Percentiles rank a stretch among this genome's conserved stretches.
Conservation (phyloP, 805 yeast genomes). For the Zygosaccharomyces lentus region DNA sequence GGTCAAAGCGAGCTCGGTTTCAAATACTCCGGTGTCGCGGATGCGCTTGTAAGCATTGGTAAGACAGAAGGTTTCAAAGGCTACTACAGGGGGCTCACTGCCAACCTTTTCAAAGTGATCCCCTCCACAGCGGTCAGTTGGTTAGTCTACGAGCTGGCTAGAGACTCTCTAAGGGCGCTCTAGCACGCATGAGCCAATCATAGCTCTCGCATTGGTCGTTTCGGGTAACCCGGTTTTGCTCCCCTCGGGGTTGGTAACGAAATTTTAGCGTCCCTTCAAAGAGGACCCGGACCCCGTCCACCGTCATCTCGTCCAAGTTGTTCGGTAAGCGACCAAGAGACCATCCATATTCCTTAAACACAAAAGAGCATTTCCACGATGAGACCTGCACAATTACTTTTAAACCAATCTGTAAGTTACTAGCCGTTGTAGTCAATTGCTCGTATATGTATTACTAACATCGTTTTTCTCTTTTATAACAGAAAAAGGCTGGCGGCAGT, state of each 20-base stretch:
- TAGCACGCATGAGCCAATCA: slow-evolving; percentile 1
- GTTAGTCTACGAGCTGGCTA: slow-evolving; percentile 74
- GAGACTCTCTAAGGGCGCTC: slow-evolving; percentile 37
- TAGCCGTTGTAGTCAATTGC: background rate
- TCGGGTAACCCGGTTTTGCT: background rate
- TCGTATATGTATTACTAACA: background rate
- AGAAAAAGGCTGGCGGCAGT: slow-evolving; percentile 38
- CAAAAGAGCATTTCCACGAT: slow-evolving; percentile 24
- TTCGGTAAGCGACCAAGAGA: background rate
- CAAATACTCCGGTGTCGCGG: slow-evolving; percentile 67
- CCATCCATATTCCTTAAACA: background rate
- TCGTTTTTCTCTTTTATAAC: slow-evolving; percentile 11
- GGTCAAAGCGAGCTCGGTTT: slow-evolving; percentile 69
- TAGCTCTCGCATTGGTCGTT: background rate
- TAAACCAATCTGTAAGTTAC: slow-evolving; percentile 45
- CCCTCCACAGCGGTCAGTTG: slow-evolving; percentile 97
- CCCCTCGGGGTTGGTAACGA: no score
- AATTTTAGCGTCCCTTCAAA: no score
- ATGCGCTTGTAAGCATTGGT: slow-evolving; percentile 69
- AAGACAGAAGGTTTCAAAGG: slow-evolving; percentile 69
- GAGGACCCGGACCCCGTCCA: no score
- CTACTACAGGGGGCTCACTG: slow-evolving; percentile 68
- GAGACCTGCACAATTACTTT: slow-evolving; percentile 48
- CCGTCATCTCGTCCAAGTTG: no score
- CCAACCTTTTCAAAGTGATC: slow-evolving; percentile 82